These are phyloP conservation scores for Oryza meridionalis DNA, from an alignment of 176 grass and related monocot genomes.

Conservation along the genomic window DNA sequence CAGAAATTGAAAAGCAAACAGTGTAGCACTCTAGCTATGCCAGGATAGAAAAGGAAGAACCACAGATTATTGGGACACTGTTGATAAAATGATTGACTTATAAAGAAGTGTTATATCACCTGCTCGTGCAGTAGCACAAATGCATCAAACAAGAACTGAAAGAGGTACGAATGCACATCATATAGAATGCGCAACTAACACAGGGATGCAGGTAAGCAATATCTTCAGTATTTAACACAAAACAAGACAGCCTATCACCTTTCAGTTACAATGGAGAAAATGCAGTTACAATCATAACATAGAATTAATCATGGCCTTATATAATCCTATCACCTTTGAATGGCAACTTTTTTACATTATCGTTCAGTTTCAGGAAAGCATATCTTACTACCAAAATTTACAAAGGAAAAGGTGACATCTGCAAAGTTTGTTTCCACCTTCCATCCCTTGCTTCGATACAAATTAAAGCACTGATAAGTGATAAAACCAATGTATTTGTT, in stretches of 20 bases:
- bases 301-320: background rate
- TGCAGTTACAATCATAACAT: background rate
- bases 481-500: slow-evolving; percentile 14
- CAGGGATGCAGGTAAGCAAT: slow-evolving; percentile 26
- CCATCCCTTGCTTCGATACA: slow-evolving; percentile 16
- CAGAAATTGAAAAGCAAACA: slow-evolving; percentile 6
- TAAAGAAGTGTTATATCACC: background rate
- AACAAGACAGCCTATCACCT: background rate
- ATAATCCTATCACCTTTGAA: slow-evolving; percentile 17
- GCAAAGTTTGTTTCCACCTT: background rate
- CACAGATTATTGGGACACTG: slow-evolving; percentile 31
- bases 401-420: background rate
- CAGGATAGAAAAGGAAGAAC: background rate
- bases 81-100: background rate
- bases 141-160: slow-evolving; percentile 33
- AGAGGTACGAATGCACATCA: background rate
- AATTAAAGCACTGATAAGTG: background rate
- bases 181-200: slow-evolving; percentile 33
- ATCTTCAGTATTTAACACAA: slow-evolving; percentile 20
- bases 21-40: background rate
- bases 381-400: slow-evolving; percentile 15
- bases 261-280: background rate
- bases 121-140: slow-evolving; percentile 22
- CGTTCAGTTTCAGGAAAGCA: slow-evolving; percentile 26
- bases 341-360: slow-evolving; percentile 3